Percentiles rank a stretch among this genome's conserved stretches.
These are phyloP conservation scores for Gyromitra esculenta DNA, from an alignment of 2,329 filamentous ascomycete species.

Conservation along the genomic window DNA sequence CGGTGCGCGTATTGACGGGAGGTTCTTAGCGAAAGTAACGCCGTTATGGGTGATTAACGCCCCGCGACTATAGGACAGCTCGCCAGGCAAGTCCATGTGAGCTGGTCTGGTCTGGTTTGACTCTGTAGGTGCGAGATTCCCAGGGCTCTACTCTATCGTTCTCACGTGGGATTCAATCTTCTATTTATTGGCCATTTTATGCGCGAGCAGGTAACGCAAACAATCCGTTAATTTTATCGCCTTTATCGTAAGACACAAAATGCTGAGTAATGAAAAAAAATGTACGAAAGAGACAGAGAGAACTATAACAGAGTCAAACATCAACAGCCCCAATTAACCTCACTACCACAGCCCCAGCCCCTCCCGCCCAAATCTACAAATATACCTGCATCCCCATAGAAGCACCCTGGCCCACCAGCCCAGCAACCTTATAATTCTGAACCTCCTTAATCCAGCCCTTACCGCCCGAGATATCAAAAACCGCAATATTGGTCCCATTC, in stretches of 20 bases:
- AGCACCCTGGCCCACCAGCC: not conserved
- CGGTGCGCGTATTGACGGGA: not conserved
- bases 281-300: not conserved
- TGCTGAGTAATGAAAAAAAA: not conserved
- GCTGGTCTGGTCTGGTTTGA: no score
- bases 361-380: not conserved
- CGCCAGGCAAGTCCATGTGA: no score
- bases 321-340: not conserved
- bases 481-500: conserved; percentile 59
- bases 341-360: not conserved
- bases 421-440: conserved; percentile 60
- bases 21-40: no score
- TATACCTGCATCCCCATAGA: conserved; percentile 7
- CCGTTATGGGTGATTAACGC: no score
- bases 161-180: no score
- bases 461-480: conserved; percentile 61
- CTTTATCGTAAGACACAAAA: not conserved
- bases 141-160: no score
- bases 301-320: not conserved
- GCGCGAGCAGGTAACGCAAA: no score
- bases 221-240: no score
- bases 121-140: no score
- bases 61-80: no score
- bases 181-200: no score
- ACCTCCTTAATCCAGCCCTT: conserved; percentile 59